phyloP scores from a whole-genome alignment of 306 rosid species.

The Hylodesmum podocarpum region DNA sequence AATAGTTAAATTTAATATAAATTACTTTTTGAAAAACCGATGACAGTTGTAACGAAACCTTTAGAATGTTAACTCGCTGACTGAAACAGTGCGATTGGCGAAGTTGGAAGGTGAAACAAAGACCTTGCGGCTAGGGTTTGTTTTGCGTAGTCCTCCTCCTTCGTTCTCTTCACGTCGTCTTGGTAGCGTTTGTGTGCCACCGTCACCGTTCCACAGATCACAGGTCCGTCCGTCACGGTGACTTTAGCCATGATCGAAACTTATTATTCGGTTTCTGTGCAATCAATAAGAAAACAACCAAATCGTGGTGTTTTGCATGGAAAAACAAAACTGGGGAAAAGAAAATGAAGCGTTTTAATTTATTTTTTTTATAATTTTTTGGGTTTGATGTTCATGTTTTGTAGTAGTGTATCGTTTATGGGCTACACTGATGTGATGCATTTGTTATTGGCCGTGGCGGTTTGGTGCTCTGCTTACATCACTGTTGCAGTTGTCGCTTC shows the following conservation, averaged over 20 bases:
- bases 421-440: conserved; percentile 46
- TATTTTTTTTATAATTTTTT: background rate
- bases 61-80: too few relatives aligned
- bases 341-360: background rate
- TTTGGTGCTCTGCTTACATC: conserved; percentile 70
- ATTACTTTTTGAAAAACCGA: too few relatives aligned
- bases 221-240: background rate
- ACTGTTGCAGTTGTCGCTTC: conserved; percentile 64
- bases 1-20: too few relatives aligned
- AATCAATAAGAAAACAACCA: background rate
- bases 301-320: background rate
- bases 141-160: too few relatives aligned
- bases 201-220: too few relatives aligned
- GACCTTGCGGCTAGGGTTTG: too few relatives aligned
- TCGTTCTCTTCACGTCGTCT: background rate
- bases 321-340: background rate
- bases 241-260: background rate
- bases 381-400: conserved; percentile 41
- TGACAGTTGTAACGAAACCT: too few relatives aligned
- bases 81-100: too few relatives aligned
- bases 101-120: too few relatives aligned
- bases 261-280: background rate
- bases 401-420: conserved; percentile 43
- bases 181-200: too few relatives aligned
- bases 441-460: conserved; percentile 49